Base-by-base conservation (phyloP, 2,329 filamentous ascomycete genomes). In the Ceratocystiopsis minuta region DNA sequence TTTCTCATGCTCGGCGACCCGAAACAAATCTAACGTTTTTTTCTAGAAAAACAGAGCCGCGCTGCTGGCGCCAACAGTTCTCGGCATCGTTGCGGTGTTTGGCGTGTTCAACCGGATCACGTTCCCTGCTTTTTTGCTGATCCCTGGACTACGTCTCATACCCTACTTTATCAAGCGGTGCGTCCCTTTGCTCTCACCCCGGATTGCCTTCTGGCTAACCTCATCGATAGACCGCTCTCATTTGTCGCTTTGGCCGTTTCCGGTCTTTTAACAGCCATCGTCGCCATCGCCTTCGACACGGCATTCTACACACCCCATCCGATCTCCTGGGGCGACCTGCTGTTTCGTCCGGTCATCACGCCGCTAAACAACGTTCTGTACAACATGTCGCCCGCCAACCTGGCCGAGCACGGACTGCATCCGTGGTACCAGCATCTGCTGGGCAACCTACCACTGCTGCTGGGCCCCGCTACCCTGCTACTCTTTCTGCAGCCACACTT, bases 101-200 rank as follows among this genome's bases (percentile, higher is more conserved):
- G 90, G 90, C 39, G 64, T 88, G 45, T 98, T 98, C 62, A 98
- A 96, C 61, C 77, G 90, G 50, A 95, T 96, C 54, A 98, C 90
- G 11, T 96, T 96, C 58, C 88, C 88, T 37, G 88, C 87, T 14
- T 98, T 93, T 57, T 62, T 98, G 47, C 58, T 93, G 45, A 75
- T 95, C 55, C 88, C 90, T 41, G 79, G 80, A 33, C 63, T 93
- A 55, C 78, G 78, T 55, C 67, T 98, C 54, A 65, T 96, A 57
- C 85, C 85, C 49, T 81, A 93, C 64, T 90, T 94, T 55, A 62
- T 73, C 57, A 76, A 77, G 58, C 88, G 79, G 82, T 90, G 73
- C 63, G 15, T 24, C 32, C 6, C n/a, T 28, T n/a, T 18, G 20
- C 28, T 16, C 3, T 13, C 1, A 6, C 24, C 7, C 20, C 20